These are phyloP conservation scores for Phytopythium litorale DNA, from an alignment of 352 stramenopile species.

Conservation along the genomic window DNA sequence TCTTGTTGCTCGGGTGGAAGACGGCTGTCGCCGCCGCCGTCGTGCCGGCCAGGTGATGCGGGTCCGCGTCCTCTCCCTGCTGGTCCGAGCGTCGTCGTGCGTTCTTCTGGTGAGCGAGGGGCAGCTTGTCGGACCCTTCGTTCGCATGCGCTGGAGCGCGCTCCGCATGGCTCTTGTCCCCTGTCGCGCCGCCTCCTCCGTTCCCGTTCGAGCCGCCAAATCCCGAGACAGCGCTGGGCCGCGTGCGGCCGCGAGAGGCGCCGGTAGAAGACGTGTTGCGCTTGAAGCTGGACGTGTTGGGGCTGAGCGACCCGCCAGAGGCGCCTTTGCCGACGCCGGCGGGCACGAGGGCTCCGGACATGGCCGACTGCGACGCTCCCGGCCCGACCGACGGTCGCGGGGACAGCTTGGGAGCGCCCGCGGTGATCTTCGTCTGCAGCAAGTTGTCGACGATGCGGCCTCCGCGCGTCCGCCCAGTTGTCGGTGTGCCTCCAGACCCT, in stretches of 20 bases:
- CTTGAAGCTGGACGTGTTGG: constrained; percentile 42
- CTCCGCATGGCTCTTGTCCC: constrained; percentile 43
- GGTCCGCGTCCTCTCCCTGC: constrained; percentile 25
- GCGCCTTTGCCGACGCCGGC: background rate
- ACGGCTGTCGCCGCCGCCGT: background rate
- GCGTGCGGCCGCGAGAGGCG: constrained; percentile 29
- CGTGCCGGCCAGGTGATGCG: background rate
- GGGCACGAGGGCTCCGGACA: constrained; percentile 17
- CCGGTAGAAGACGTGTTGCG: constrained; percentile 45
- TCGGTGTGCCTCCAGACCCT: constrained; percentile 23
- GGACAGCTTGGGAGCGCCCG: constrained; percentile 32
- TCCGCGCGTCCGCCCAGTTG: constrained; percentile 23
- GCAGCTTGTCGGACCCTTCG: constrained; percentile 39
- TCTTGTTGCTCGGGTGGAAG: constrained; percentile 5
- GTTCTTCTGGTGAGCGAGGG: constrained; percentile 41
- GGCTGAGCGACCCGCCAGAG: constrained; percentile 9
- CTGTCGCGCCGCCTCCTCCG: constrained; percentile 11
- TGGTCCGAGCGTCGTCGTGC: constrained; percentile 45
- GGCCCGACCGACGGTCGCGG: constrained; percentile 19
- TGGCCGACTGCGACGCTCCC: constrained; percentile 15
- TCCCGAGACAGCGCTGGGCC: constrained; percentile 17
- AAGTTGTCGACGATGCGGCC: constrained; percentile 51
- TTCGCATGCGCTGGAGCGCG: constrained; percentile 35
- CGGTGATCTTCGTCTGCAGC: constrained; percentile 29
- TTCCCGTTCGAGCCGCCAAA: constrained; percentile 18